Base-by-base conservation (phyloP, 2,329 filamentous ascomycete species). In the Hypocreales sp. region DNA sequence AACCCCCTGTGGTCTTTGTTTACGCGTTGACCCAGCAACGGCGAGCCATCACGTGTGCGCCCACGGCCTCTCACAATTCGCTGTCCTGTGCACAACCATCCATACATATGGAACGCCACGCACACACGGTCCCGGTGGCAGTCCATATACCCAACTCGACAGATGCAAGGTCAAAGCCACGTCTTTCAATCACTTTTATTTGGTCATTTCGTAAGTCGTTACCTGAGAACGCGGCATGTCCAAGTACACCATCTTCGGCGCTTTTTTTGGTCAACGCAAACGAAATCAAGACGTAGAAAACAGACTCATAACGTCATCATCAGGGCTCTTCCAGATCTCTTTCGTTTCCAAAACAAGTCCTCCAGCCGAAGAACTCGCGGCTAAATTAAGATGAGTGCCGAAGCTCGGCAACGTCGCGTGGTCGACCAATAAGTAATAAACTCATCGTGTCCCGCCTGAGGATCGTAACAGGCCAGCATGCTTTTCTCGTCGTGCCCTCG, bases 191-290 rank as follows among this genome's bases (percentile, higher is more conserved):
- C 41, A 40, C 44, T 54, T 54, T 53, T 51, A 47, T 52, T 53
- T 53, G 44, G 46, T 50, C 47, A 33, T 40, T 44, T 53, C 48
- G 43, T 53, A 48, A 52, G 30, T 54, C 50, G 50, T 54, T 46
- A 53, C 45, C 47, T 49, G 48, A 37, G 41, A 46, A 48, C 45
- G 39, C 42, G 47, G 44, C 44, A 42, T 40, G 40, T 46, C 44
- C 43, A 48, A 38, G 46, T 40, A 46, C 41, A 35, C 26, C 38
- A 30, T 45, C 41, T 46, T 41, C 35, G 35, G 40, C 40, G 40
- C 39, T 44, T 44, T 42, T 45, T 31, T 30, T 33, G 28, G 38
- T 33, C 36, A 32, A 32, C 39, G 25, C 25, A 26, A 39, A 39
- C 28, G 33, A 40, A 39, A 32, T 40, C 35, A 30, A 34, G 31